phyloP scores from a whole-genome alignment of 2,329 filamentous ascomycete species.

The Chrysoporthe austroafricana region DNA sequence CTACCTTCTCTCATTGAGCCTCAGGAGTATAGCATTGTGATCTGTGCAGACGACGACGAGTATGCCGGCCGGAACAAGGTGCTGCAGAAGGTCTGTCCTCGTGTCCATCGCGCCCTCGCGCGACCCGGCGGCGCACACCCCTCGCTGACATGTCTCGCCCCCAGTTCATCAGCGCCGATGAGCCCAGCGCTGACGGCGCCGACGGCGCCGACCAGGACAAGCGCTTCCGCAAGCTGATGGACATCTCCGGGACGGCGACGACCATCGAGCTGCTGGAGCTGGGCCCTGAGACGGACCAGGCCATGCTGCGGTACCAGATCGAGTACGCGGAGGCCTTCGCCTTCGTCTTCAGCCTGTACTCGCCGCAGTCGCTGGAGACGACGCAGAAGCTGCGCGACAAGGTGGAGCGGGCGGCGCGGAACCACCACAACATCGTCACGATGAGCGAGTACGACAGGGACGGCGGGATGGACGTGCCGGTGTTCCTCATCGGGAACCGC shows the following conservation, averaged over 20 bases:
- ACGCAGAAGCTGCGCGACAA: conserved; percentile 27
- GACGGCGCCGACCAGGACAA: conserved; percentile 21
- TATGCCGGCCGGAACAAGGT: conserved; percentile 28
- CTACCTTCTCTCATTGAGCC: conserved; percentile 28
- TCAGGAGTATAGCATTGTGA: conserved; percentile 28
- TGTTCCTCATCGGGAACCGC: conserved; percentile 29
- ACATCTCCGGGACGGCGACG: conserved; percentile 27
- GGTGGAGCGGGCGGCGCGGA: conserved; percentile 24
- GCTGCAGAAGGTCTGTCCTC: conserved; percentile 26
- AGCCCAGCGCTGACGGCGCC: conserved; percentile 9
- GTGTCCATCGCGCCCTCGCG: no score
- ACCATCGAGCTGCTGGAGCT: conserved; percentile 28
- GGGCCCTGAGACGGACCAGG: conserved; percentile 26
- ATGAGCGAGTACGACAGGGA: conserved; percentile 28
- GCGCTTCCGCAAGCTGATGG: conserved; percentile 29
- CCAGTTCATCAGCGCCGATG: conserved; percentile 26
- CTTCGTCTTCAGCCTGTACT: conserved; percentile 29
- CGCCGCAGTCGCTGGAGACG: conserved; percentile 26
- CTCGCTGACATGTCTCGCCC: conserved; percentile 8
- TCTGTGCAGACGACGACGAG: conserved; percentile 29
- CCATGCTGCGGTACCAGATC: conserved; percentile 30
- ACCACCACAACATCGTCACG: conserved; percentile 29
- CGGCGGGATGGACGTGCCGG: conserved; percentile 25
- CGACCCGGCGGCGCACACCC: background rate
- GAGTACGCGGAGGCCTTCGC: conserved; percentile 29